These are phyloP conservation scores for Pseudogymnoascus sp. DNA, from an alignment of 2,329 filamentous ascomycete genomes.

Conservation along the genomic window DNA sequence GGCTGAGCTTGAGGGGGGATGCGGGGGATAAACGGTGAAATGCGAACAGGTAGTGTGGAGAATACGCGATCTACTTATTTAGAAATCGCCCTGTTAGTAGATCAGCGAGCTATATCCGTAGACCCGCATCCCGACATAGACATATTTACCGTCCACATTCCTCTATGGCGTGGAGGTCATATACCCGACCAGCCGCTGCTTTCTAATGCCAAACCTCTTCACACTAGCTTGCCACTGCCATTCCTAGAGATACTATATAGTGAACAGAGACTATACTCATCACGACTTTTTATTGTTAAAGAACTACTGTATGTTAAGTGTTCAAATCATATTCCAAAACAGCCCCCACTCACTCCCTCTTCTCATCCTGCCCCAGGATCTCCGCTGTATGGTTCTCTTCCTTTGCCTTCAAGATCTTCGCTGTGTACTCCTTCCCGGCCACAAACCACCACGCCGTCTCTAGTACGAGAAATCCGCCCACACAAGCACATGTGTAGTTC, in stretches of 20 bases:
- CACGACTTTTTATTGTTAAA: neutral
- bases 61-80: neutral
- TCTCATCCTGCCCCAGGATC: neutral
- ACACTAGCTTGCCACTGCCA: too few species aligned
- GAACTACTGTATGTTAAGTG: neutral
- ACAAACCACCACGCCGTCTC: constrained; percentile 37
- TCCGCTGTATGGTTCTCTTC: constrained; percentile 20
- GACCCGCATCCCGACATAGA: too few species aligned
- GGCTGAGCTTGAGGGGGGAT: constrained; percentile 57
- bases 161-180: too few species aligned
- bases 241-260: too few species aligned
- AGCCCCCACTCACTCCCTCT: neutral
- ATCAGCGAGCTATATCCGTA: neutral
- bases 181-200: too few species aligned
- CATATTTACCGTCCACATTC: too few species aligned
- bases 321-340: neutral
- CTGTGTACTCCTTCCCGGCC: constrained; percentile 33
- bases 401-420: constrained; percentile 32
- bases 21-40: neutral
- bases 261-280: neutral
- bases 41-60: neutral
- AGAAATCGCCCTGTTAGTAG: neutral
- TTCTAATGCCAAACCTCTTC: too few species aligned
- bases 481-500: constrained; percentile 43
- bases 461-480: constrained; percentile 35